These are phyloP conservation scores for Fusarium sp. DNA, from an alignment of 2,329 filamentous ascomycete species.

Conservation along the genomic window DNA sequence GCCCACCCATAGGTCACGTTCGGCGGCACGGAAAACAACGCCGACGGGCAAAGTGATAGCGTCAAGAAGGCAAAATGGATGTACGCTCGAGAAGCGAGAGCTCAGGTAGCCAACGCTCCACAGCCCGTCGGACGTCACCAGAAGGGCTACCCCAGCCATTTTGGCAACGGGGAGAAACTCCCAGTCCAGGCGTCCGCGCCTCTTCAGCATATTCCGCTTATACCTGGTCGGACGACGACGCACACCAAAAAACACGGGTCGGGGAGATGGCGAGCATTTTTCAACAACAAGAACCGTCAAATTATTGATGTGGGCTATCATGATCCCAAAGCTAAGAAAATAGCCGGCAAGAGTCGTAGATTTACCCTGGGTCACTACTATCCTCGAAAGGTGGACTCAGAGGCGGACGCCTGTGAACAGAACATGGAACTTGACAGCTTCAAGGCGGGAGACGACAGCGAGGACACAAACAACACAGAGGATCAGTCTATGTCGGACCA, in stretches of 20 bases:
- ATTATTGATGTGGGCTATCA: background rate
- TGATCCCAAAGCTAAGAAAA: background rate
- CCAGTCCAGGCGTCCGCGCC: background rate
- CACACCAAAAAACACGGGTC: background rate
- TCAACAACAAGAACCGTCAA: background rate
- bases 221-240: background rate
- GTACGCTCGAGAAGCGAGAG: background rate
- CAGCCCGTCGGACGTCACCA: background rate
- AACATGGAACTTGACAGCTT: background rate
- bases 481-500: background rate
- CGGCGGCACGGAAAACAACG: background rate
- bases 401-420: background rate
- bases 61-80: background rate
- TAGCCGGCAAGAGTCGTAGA: background rate
- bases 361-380: background rate
- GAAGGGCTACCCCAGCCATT: background rate
- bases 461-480: background rate
- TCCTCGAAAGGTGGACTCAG: background rate
- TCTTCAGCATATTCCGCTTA: background rate
- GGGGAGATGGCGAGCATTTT: background rate
- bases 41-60: background rate
- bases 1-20: background rate
- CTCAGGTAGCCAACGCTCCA: background rate
- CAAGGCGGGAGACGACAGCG: background rate
- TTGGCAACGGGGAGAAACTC: accelerated